These are phyloP conservation scores for Fusarium siculi DNA, from an alignment of 2,329 filamentous ascomycete species.

Conservation along the genomic window DNA sequence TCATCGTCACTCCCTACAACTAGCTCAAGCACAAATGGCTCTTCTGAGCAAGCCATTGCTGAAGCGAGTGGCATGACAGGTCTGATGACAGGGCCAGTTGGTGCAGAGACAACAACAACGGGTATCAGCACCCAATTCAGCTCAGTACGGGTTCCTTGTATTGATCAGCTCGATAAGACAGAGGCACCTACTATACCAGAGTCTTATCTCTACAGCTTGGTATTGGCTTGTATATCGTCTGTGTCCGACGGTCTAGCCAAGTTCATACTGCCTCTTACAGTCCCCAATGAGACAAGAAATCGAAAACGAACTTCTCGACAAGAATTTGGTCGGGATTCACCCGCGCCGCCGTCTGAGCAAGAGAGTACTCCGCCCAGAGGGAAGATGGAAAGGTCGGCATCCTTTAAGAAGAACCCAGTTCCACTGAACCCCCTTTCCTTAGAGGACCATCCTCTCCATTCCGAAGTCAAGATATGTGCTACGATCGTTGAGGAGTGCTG, in stretches of 20 bases:
- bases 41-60: slow-evolving; percentile 85
- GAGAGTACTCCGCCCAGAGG: slow-evolving; percentile 48
- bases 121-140: slow-evolving; percentile 96
- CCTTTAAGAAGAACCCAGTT: slow-evolving; percentile 79
- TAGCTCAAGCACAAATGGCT: slow-evolving; percentile 64
- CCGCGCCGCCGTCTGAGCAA: slow-evolving; percentile 51
- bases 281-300: slow-evolving; percentile 73
- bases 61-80: slow-evolving; percentile 90
- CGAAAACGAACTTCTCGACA: slow-evolving; percentile 61
- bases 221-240: slow-evolving; percentile 87
- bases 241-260: slow-evolving; percentile 93
- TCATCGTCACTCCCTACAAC: slow-evolving; percentile 84
- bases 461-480: slow-evolving; percentile 80
- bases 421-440: slow-evolving; percentile 86
- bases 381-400: slow-evolving; percentile 68
- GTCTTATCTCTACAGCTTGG: slow-evolving; percentile 92
- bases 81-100: slow-evolving; percentile 80
- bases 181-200: slow-evolving; percentile 87
- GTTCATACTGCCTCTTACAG: slow-evolving; percentile 90
- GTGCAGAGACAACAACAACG: slow-evolving; percentile 72
- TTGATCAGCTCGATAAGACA: slow-evolving; percentile 93
- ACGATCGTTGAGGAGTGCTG: slow-evolving; percentile 90
- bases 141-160: slow-evolving; percentile 83
- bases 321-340: slow-evolving; percentile 57
- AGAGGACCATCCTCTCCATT: slow-evolving; percentile 75